Base-by-base conservation (phyloP, 257 asterid species). In the Lycium barbarum region DNA sequence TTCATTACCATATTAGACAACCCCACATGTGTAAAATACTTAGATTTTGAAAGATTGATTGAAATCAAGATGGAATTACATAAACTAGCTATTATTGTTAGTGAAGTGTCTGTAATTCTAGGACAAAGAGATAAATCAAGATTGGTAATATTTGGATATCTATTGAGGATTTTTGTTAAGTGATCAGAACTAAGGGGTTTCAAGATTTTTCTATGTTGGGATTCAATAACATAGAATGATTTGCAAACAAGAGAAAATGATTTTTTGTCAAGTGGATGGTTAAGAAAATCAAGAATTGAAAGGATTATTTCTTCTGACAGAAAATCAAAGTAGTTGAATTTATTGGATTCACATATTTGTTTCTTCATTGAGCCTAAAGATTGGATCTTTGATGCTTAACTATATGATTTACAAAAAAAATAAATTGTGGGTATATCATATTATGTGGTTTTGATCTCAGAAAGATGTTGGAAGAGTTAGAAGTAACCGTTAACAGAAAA, bases 61-160 rank as follows among this genome's bases (percentile, higher is more conserved):
- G 95, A 91, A 81, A 86, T 88, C 92, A 95, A 73, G 90, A 40
- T 86, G 80, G 73, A 87, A 76, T 73, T 90, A 22, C 93, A 88
- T 4, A 57, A 84, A 49, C 22, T 74, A 2, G 98, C 83, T 9
- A 91, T 86, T 53, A 87, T 85, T 36, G 57, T 62, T 1, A 95
- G 92, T 0, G 94, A 87, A 72, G 59, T 61, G 83, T 94, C 98
- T 14, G 93, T 87, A 43, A 93, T 83, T 62, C 98, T 87, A 0
- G 96, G 98, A 74, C 97, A 95, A 1, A 92, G 85, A 2, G 94
- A 91, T 20, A 95, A 97, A 86, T 95, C 98, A 12, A 94, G 92
- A 83, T 83, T 73, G 10, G 96, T 80, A 3, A 92, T 87, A 71
- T 10, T 83, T 53, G 91, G 91, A 85, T 91, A 93, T 71, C 97